phyloP scores from a whole-genome alignment of 805 yeast genomes.

The Ogataea kodamae region DNA sequence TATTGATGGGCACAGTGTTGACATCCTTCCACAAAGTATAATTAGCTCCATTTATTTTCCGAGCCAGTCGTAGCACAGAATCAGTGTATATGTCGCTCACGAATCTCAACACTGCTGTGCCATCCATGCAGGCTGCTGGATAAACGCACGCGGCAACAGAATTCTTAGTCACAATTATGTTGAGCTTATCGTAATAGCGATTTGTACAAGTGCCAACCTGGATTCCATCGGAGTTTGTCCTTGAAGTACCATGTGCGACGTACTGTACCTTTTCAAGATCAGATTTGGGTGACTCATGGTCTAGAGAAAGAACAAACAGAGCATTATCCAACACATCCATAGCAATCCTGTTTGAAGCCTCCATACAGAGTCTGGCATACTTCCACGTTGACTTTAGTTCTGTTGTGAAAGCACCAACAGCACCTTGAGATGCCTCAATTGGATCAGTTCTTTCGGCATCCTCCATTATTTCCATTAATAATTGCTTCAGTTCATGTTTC shows the following conservation, averaged over 20 bases:
- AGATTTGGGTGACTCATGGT: conserved; percentile 42
- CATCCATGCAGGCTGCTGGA: conserved; percentile 57
- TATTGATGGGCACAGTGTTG: conserved; percentile 34
- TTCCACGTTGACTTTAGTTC: conserved; percentile 51
- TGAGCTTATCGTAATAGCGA: conserved; percentile 58
- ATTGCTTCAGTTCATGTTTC: conserved; percentile 46
- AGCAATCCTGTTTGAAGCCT: conserved; percentile 35
- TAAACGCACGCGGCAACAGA: conserved; percentile 59
- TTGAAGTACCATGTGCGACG: conserved; percentile 51
- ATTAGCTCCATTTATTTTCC: conserved; percentile 54
- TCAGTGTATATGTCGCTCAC: conserved; percentile 58
- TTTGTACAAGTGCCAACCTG: conserved; percentile 58
- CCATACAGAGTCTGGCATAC: conserved; percentile 41
- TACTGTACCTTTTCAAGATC: conserved; percentile 48
- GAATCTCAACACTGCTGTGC: conserved; percentile 54
- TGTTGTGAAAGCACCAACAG: conserved; percentile 54
- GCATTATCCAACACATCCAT: conserved; percentile 45
- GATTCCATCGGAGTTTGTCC: conserved; percentile 41
- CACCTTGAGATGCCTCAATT: conserved; percentile 40
- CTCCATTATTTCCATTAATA: conserved; percentile 42
- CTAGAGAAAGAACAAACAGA: conserved; percentile 49
- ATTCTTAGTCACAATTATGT: conserved; percentile 49
- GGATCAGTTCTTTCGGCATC: conserved; percentile 35
- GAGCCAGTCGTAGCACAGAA: conserved; percentile 52
- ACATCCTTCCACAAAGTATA: conserved; percentile 50